A percentile compares a stretch with the other conserved stretches of the same genome.
Evolutionary conservation across 2,329 filamentous ascomycete species (phyloP).

Genomic region (Talaromyces sp.): DNA sequence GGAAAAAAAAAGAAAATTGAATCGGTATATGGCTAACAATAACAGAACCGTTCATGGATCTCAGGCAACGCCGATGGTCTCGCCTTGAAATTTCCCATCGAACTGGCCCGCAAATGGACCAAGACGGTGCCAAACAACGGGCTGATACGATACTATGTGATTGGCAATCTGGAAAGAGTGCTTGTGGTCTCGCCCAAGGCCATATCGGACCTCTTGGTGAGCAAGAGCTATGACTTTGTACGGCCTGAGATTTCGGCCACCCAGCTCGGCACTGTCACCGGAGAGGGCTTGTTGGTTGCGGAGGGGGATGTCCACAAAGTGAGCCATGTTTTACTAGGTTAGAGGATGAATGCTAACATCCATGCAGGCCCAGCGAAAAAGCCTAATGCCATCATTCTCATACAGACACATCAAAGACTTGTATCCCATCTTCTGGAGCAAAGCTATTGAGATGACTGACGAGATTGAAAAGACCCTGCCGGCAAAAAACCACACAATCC

Average conservation of each 20-base stretch:
- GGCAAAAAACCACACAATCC: constrained; percentile 41
- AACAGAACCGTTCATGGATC: constrained; percentile 36
- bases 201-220: constrained; percentile 64
- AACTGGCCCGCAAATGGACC: constrained; percentile 45
- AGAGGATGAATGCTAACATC: neutral
- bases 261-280: constrained; percentile 32
- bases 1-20: too few species aligned
- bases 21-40: neutral
- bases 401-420: constrained; percentile 80
- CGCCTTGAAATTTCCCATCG: constrained; percentile 34
- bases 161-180: constrained; percentile 61
- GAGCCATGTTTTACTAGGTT: neutral
- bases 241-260: constrained; percentile 53
- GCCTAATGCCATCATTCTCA: constrained; percentile 76
- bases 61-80: constrained; percentile 41
- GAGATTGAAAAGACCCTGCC: constrained; percentile 49
- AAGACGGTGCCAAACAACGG: constrained; percentile 61
- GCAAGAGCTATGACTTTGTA: constrained; percentile 63
- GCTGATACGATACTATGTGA: constrained; percentile 59
- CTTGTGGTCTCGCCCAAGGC: constrained; percentile 58
- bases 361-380: constrained; percentile 58
- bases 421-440: constrained; percentile 78
- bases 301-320: constrained; percentile 88
- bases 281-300: constrained; percentile 57
- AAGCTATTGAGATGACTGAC: constrained; percentile 62